These are phyloP conservation scores for Saturnispora hagleri DNA, from an alignment of 805 yeast species.

Conservation along the genomic window DNA sequence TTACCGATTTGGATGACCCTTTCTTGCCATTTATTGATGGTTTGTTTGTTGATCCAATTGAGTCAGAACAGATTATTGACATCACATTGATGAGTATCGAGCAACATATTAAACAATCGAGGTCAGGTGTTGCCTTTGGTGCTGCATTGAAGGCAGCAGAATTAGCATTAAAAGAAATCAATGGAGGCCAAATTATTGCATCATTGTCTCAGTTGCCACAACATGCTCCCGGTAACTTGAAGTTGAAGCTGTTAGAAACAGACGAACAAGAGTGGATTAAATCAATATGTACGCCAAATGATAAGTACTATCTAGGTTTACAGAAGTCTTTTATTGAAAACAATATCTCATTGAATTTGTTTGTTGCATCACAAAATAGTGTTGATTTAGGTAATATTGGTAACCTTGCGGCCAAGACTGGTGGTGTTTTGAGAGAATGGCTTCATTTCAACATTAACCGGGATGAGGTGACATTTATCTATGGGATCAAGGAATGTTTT, in stretches of 20 bases:
- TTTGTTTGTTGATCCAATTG: slow-evolving; percentile 69
- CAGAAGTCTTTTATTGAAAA: slow-evolving; percentile 45
- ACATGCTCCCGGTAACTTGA: slow-evolving; percentile 67
- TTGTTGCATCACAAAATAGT: slow-evolving; percentile 50
- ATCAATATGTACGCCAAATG: slow-evolving; percentile 48
- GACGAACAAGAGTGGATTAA: slow-evolving; percentile 35
- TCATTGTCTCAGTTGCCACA: slow-evolving; percentile 64
- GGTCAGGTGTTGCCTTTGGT: slow-evolving; percentile 65
- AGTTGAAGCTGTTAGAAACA: slow-evolving; percentile 30
- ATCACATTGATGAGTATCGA: slow-evolving; percentile 58
- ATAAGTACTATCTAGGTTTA: slow-evolving; percentile 51
- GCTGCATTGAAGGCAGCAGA: slow-evolving; percentile 66
- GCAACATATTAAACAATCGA: slow-evolving; percentile 31
- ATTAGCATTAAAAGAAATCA: slow-evolving; percentile 49
- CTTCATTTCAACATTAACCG: slow-evolving; percentile 55
- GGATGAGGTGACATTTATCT: slow-evolving; percentile 56
- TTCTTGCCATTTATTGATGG: slow-evolving; percentile 77
- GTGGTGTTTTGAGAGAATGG: slow-evolving; percentile 62
- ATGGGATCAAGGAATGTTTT: slow-evolving; percentile 49
- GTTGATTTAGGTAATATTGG: slow-evolving; percentile 74
- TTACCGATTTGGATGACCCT: slow-evolving; percentile 66
- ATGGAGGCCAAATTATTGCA: slow-evolving; percentile 79
- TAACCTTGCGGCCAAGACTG: slow-evolving; percentile 51
- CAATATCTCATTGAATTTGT: slow-evolving; percentile 70
- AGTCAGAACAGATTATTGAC: slow-evolving; percentile 54